Evolutionary conservation across 192 early-diverging fungal species (phyloP).

Genomic region (Phlyctochytrium arcticum): DNA sequence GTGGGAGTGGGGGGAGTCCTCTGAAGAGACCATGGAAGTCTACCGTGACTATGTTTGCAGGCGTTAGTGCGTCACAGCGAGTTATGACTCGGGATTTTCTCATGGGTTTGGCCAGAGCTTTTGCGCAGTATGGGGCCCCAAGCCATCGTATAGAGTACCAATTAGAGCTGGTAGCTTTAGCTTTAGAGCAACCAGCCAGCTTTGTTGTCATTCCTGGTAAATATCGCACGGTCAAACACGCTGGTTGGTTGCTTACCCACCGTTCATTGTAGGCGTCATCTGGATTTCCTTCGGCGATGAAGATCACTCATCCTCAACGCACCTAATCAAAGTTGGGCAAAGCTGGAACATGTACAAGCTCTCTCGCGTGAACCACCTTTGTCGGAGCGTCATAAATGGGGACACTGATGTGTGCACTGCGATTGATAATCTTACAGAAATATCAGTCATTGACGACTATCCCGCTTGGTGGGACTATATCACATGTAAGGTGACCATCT

Average conservation of each 20-base stretch:
- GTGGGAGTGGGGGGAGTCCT: too few species aligned
- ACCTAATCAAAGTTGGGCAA: conserved; percentile 34
- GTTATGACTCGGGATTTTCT: conserved; percentile 34
- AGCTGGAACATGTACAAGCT: conserved; percentile 44
- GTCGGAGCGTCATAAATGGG: conserved; percentile 28
- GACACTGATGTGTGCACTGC: conserved; percentile 27
- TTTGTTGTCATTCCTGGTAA: conserved; percentile 40
- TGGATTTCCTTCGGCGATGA: conserved; percentile 44
- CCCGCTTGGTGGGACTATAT: not conserved
- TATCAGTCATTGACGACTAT: conserved; percentile 7
- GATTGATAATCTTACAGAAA: conserved; percentile 20
- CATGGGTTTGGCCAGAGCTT: conserved; percentile 35
- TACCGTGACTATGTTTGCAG: conserved; percentile 23
- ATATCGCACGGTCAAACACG: not conserved
- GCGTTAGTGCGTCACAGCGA: conserved; percentile 4
- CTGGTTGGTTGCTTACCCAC: too few species aligned
- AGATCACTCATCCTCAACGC: conserved; percentile 19
- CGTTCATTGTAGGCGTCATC: conserved; percentile 17
- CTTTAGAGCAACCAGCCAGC: conserved; percentile 30
- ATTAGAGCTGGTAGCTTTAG: conserved; percentile 31
- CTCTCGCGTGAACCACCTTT: conserved; percentile 43
- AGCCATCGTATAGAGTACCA: conserved; percentile 47
- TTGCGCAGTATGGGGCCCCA: conserved; percentile 46
- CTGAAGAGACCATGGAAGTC: conserved; percentile 16
- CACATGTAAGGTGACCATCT: not conserved